These are phyloP conservation scores for Suillus fuscotomentosus DNA, from an alignment of 768 basidiomycete species.

Conservation along the genomic window DNA sequence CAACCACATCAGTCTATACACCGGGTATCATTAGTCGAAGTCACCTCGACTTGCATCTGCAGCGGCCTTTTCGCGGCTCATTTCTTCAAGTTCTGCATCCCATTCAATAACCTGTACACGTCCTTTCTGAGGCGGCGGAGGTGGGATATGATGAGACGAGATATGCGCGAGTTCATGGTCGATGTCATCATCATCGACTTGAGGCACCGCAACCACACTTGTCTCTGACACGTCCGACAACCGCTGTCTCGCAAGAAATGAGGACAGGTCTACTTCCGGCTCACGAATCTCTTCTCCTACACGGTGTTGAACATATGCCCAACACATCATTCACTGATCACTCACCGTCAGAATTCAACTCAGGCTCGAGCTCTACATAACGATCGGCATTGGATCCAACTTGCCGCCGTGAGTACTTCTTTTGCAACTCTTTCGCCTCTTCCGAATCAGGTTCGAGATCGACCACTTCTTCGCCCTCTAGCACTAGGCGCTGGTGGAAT, in stretches of 20 bases:
- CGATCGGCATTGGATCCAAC: conserved; percentile 73
- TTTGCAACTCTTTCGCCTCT: conserved; percentile 44
- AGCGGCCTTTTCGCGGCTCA: conserved; percentile 67
- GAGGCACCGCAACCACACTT: conserved; percentile 20
- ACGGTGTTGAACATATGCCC: neutral
- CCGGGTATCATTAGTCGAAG: conserved; percentile 9
- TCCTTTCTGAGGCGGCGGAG: conserved; percentile 51
- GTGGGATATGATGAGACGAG: conserved; percentile 26
- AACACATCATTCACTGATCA: neutral
- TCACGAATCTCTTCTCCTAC: conserved; percentile 65
- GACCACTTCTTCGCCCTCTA: conserved; percentile 53
- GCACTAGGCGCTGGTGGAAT: conserved; percentile 56
- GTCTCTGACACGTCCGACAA: conserved; percentile 33
- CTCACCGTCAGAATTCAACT: conserved; percentile 70
- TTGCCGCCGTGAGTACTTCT: conserved; percentile 55
- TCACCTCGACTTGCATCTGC: conserved; percentile 69
- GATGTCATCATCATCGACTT: conserved; percentile 51
- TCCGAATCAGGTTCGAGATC: conserved; percentile 41
- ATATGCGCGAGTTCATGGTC: conserved; percentile 59
- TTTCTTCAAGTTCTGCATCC: conserved; percentile 62
- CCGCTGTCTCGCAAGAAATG: conserved; percentile 64
- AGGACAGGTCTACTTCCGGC: conserved; percentile 70
- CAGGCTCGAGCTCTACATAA: conserved; percentile 68
- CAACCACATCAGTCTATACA: neutral
- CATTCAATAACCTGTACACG: conserved; percentile 64